Base-by-base conservation (phyloP, 2,329 filamentous ascomycete species). In the Emergomyces pasteurianus region DNA sequence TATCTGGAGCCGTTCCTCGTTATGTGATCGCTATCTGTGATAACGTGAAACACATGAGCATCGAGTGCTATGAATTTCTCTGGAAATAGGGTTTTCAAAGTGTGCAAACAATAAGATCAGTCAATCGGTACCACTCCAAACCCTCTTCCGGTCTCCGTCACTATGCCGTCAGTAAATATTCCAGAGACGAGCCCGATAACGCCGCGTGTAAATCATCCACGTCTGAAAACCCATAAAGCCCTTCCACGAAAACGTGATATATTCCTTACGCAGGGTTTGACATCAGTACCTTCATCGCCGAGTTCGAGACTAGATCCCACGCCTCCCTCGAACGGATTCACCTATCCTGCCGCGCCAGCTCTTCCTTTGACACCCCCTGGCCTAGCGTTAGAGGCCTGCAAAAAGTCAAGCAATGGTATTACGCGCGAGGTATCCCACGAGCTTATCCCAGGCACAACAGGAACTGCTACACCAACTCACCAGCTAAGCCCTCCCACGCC, bases 401-500 rank as follows among this genome's bases (percentile, higher is more conserved):
- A 18, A 14, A 42, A 40, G 40, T 23, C 36, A 26, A 56, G 21
- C n/a, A 38, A 56, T 42, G 65, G 65, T 60, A 61, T 65, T 49
- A 62, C 67, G 28, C 66, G 69, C 26, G 63, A 63, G 43, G 62
- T 61, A 36, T 67, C 66, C 10, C 58, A 61, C 46, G 53, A 56
- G 53, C 38, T 56, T 40, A 42, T 28, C 8, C 53, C 53, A 56
- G 53, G n/a, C n/a, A 47, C 43, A 5, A 61, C 66, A 26, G 66
- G 66, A 36, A 67, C 66, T 43, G 76, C 78, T 60, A 89, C 86
- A 5, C 85, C 86, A 57, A 80, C 84, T 34, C 83, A 84, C 65
- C 83, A 86, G 65, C 80, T 81, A 68, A 88, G 84, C 67, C 86
- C 86, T 18, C 87, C 86, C 38, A 91, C 88, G 2, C 88, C 88